Conservation (phyloP, 2,329 filamentous ascomycete genomes). For the Alternaria postmessia region DNA sequence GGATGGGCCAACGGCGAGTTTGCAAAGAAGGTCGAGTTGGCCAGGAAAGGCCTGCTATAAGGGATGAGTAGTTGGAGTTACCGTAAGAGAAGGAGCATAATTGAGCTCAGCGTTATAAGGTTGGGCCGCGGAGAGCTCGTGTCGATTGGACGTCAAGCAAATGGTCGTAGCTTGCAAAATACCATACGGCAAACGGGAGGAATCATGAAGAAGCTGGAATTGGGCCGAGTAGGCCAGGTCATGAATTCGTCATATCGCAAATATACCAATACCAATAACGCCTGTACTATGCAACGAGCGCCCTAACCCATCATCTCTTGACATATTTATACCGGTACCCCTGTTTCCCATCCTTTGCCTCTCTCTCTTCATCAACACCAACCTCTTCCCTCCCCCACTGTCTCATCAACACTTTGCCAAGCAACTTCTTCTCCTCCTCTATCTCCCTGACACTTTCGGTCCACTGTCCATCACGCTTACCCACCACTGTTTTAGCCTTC, state of each 20-base stretch:
- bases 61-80: neutral
- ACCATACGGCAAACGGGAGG: neutral
- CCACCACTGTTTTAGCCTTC: constrained; percentile 38
- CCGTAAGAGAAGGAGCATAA: neutral
- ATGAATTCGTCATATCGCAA: neutral
- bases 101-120: neutral
- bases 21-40: constrained; percentile 78
- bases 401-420: constrained; percentile 44
- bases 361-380: constrained; percentile 32
- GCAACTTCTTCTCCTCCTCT: constrained; percentile 37
- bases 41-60: constrained; percentile 77
- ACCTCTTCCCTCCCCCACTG: constrained; percentile 49
- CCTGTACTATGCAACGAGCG: neutral
- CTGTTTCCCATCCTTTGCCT: constrained; percentile 37
- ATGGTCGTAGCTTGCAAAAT: neutral
- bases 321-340: constrained; percentile 43
- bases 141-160: neutral
- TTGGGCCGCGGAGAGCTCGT: neutral
- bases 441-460: constrained; percentile 33
- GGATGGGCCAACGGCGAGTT: constrained; percentile 77
- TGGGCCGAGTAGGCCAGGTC: neutral
- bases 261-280: neutral
- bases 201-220: neutral
- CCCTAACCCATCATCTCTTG: constrained; percentile 11
- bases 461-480: constrained; percentile 47